A percentile compares a stretch with the other conserved stretches of the same genome.
phyloP scores from a whole-genome alignment of 257 asterid species.

The Primulina eburnea region DNA sequence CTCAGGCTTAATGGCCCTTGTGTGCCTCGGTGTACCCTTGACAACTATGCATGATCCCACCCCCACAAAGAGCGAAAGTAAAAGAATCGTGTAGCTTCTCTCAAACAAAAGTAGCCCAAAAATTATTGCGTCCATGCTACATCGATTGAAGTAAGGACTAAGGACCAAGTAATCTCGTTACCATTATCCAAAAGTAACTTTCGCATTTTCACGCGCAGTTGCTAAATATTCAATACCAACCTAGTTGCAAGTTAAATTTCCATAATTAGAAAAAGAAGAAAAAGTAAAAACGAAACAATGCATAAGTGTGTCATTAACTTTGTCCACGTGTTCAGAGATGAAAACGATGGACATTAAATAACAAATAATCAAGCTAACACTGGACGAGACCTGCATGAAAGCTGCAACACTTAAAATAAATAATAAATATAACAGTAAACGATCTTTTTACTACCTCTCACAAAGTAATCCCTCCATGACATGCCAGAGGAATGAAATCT shows the following conservation, averaged over 20 bases:
- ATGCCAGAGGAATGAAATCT: constrained; percentile 66
- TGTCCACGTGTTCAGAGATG: not conserved
- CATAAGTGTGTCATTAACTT: no score
- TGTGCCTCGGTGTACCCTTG: no score
- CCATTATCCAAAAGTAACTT: no score
- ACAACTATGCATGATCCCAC: not conserved
- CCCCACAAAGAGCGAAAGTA: not conserved
- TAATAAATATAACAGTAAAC: not conserved
- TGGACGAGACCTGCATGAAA: not conserved
- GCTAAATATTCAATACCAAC: not conserved
- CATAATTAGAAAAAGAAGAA: no score
- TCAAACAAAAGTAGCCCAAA: not conserved
- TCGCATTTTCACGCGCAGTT: not conserved
- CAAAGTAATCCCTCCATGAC: constrained; percentile 88
- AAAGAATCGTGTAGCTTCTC: not conserved
- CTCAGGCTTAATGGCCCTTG: no score
- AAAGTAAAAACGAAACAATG: not conserved
- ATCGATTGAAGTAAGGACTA: not conserved
- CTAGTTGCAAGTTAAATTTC: not conserved
- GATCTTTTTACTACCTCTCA: constrained; percentile 38
- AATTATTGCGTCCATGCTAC: not conserved
- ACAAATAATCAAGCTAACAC: no score
- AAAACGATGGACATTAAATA: not conserved
- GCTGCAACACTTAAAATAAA: not conserved
- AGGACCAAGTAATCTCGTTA: not conserved